Evolutionary conservation across 2,329 filamentous ascomycete species (phyloP), one percentile per base, ranked within the genome.

Genomic region (Neopestalotiopsis sp.): DNA sequence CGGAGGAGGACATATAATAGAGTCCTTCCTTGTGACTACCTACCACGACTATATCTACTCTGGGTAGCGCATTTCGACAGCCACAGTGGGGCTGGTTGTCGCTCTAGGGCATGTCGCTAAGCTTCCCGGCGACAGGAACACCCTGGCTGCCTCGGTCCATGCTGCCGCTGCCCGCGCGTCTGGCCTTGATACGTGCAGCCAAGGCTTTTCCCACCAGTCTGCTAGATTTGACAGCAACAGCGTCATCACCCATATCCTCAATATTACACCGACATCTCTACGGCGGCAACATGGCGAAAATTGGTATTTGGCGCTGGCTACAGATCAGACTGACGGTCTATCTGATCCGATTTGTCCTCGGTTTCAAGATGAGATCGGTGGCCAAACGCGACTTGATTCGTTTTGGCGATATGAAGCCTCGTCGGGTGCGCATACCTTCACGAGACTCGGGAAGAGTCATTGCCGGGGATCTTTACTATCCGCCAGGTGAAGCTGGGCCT

Each of bases 361-460:
- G 38, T 28, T 62, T 62, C 32, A 30, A 32, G 59, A 20, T 62
- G 30, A 34, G 59, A 40, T 28, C 34, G 20, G n/a, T 64, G 7
- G 61, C 61, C 28, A 45, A 64, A 38, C 61, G 61, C 12, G 61
- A 64, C 20, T 5, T 45, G n/a, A 34, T 49, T 7, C 42, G 38
- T 7, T 28, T 40, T 40, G 61, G 40, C 20, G 42, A 64, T 4
- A 64, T 64, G 20, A 20, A 64, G 40, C 61, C 61, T 24, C 61
- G 28, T 13, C 40, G 61, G 9, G 42, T 64, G 3, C 40, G 40
- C 40, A 45, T 64, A 13, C 20, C 61, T 17, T 64, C 61, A 17
- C 61, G 61, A 24, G 61, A 64, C 13, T 7, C n/a, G 49, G 61
- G 61, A n/a, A n/a, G 61, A 13, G 9, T 14, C 20, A 64, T 64